phyloP scores from a whole-genome alignment of 169 alveolate species.

The Plasmodium gallinaceum region DNA sequence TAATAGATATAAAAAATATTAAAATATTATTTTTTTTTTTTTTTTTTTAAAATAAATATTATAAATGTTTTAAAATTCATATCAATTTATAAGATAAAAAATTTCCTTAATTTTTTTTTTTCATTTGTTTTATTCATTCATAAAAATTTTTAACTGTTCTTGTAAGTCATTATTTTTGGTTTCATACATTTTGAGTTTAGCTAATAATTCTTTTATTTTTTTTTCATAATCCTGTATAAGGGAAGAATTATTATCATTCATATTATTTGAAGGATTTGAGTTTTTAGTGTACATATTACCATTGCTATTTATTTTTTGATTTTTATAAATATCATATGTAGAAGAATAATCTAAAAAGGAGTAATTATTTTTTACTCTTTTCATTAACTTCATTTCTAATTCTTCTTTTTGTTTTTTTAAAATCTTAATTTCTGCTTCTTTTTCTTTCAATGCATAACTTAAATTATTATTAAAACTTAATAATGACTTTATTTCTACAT shows the following conservation, averaged over 20 bases:
- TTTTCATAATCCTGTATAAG: conserved; percentile 44
- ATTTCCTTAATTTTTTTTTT: not conserved
- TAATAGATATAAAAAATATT: no score
- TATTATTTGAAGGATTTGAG: not conserved
- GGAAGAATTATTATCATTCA: conserved; percentile 6
- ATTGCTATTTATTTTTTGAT: not conserved
- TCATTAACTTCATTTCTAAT: conserved; percentile 60
- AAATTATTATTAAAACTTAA: conserved; percentile 70
- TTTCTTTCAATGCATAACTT: conserved; percentile 64
- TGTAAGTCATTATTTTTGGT: conserved; percentile 62
- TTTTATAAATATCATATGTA: not conserved
- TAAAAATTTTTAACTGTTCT: conserved; percentile 69
- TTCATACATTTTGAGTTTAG: conserved; percentile 66
- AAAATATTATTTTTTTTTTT: not conserved
- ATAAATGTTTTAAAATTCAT: not conserved
- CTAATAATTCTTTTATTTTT: conserved; percentile 44
- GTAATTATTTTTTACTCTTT: conserved; percentile 24
- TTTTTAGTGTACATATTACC: not conserved
- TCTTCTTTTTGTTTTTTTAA: conserved; percentile 73
- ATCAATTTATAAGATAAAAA: not conserved
- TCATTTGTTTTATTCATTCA: conserved; percentile 37
- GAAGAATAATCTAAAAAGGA: conserved; percentile 16
- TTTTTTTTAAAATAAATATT: not conserved
- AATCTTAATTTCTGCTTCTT: conserved; percentile 68
- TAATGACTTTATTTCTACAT: conserved; percentile 57